These are phyloP conservation scores for Cryptococcus sp. DNA, from an alignment of 1,284 basidiomycete species.

Conservation along the genomic window DNA sequence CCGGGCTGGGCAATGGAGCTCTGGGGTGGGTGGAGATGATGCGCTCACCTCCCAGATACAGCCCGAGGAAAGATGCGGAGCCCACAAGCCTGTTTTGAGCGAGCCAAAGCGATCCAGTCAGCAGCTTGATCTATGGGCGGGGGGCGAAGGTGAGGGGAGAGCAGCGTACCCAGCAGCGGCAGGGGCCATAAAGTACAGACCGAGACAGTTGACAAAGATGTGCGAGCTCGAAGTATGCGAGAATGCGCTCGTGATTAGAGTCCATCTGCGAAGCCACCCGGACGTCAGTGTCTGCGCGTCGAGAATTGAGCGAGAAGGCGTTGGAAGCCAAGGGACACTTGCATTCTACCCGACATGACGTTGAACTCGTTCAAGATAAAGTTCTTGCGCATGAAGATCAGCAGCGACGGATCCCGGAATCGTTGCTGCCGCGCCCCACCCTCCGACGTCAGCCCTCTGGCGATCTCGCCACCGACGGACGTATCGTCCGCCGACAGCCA, in stretches of 20 bases:
- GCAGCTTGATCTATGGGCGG: background rate
- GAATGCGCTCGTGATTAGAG: slow-evolving; percentile 68
- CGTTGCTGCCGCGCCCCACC: slow-evolving; percentile 25
- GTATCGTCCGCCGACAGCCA: background rate
- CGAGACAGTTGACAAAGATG: slow-evolving; percentile 70
- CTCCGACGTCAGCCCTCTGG: background rate
- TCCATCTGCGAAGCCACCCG: slow-evolving; percentile 61
- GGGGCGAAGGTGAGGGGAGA: background rate
- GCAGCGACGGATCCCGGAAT: slow-evolving; percentile 55
- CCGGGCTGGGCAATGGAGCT: slow-evolving; percentile 37
- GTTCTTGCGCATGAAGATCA: slow-evolving; percentile 63
- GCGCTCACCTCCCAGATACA: slow-evolving; percentile 67
- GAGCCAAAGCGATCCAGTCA: background rate
- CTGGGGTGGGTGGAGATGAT: background rate
- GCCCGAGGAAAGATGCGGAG: slow-evolving; percentile 63
- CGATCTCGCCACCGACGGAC: background rate
- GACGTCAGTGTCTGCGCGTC: background rate
- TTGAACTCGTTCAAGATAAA: slow-evolving; percentile 63
- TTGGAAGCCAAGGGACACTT: slow-evolving; percentile 38
- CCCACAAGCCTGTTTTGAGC: slow-evolving; percentile 57
- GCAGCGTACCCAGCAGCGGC: slow-evolving; percentile 56
- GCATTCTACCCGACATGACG: slow-evolving; percentile 67
- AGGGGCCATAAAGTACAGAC: slow-evolving; percentile 57
- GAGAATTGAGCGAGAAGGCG: slow-evolving; percentile 1
- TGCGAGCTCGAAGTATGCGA: slow-evolving; percentile 64